These are phyloP conservation scores for Lomentospora prolificans DNA, from an alignment of 2,329 filamentous ascomycete species.

Conservation along the genomic window DNA sequence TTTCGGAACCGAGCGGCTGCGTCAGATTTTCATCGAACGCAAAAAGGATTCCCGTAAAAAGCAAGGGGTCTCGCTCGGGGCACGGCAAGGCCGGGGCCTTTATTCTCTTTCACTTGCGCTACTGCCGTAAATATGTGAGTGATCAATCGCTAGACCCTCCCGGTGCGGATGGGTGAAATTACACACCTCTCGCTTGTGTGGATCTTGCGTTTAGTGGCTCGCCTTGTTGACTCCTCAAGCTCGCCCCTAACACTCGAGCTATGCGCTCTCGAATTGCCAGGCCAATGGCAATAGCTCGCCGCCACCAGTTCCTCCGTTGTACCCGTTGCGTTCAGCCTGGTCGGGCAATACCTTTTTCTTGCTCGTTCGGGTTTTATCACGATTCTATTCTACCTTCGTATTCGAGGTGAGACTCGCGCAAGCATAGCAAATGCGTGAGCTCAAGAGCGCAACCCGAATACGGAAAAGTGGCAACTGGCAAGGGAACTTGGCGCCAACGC, in stretches of 20 bases:
- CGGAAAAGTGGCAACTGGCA: neutral
- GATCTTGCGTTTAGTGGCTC: neutral
- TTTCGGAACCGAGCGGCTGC: no score
- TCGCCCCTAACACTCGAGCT: no score
- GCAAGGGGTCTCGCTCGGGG: neutral
- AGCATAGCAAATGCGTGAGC: neutral
- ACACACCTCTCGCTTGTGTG: neutral
- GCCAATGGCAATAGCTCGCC: no score
- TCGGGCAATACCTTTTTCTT: neutral
- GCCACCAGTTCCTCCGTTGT: no score
- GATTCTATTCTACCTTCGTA: no score
- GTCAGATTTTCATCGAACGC: no score
- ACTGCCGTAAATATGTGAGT: neutral
- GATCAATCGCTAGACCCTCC: neutral
- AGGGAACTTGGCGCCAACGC: neutral
- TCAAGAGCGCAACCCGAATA: neutral
- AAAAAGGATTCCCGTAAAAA: neutral
- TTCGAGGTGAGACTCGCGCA: no score
- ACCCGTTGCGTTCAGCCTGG: no score
- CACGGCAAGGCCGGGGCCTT: neutral
- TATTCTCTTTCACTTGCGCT: no score
- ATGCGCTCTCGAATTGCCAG: no score
- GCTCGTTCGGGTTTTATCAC: neutral
- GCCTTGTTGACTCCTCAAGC: neutral
- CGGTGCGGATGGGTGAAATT: neutral